These are phyloP conservation scores for Aurantiochytrium sp. DNA, from an alignment of 108 stramenopile species.

Conservation along the genomic window DNA sequence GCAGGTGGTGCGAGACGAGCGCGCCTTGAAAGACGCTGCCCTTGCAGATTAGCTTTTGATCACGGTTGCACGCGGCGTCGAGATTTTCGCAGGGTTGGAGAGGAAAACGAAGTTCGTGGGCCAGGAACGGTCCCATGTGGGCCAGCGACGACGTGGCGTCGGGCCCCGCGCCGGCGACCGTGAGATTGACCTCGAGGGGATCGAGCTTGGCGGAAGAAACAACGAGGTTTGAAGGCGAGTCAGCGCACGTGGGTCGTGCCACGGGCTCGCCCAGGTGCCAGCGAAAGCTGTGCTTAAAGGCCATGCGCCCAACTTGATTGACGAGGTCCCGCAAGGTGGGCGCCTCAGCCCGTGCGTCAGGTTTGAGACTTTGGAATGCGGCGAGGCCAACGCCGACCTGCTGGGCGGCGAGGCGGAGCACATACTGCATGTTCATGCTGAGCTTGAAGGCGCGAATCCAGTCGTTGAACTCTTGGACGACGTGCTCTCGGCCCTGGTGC, in stretches of 20 bases:
- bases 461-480: not conserved
- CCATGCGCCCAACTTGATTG: too few species aligned
- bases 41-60: not conserved
- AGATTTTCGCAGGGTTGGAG: not conserved
- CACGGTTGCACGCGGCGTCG: not conserved
- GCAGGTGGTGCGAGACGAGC: not conserved
- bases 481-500: not conserved
- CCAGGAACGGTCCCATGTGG: not conserved
- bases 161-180: too few species aligned
- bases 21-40: not conserved
- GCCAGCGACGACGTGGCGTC: too few species aligned
- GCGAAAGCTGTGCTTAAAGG: too few species aligned
- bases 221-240: too few species aligned
- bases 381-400: not conserved
- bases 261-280: too few species aligned
- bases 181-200: too few species aligned
- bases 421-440: not conserved
- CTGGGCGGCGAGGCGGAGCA: not conserved
- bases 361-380: not conserved
- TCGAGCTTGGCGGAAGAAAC: too few species aligned
- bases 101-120: not conserved
- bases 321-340: not conserved
- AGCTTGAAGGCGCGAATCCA: slow-evolving; percentile 23
- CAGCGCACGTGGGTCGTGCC: too few species aligned
- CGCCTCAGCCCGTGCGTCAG: not conserved